Conservation (phyloP, 2,329 filamentous ascomycete genomes). For the Rhexocercosporidium sp. region DNA sequence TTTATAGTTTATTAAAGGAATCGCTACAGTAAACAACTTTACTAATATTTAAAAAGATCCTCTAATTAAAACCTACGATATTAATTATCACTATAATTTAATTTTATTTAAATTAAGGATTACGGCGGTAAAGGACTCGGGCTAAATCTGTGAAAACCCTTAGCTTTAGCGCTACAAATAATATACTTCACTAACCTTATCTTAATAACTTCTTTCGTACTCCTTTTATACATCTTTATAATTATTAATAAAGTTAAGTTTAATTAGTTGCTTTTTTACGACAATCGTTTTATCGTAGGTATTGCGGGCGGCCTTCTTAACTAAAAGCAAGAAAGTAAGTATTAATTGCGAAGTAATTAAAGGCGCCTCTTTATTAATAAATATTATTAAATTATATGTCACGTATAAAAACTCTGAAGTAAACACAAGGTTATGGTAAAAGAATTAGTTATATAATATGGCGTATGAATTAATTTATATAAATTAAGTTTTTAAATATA, state of each 20-base stretch:
- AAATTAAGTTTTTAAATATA: not conserved
- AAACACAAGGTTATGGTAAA: not conserved
- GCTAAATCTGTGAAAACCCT: slow-evolving; percentile 19
- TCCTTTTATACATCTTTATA: slow-evolving; percentile 22
- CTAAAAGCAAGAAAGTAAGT: slow-evolving; percentile 17
- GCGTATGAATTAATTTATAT: not conserved
- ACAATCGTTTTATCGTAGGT: slow-evolving; percentile 22
- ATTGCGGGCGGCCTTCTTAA: slow-evolving; percentile 21
- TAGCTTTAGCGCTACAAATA: slow-evolving; percentile 20
- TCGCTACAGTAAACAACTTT: slow-evolving; percentile 15
- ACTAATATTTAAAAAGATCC: slow-evolving; percentile 17
- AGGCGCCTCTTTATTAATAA: too few relatives aligned
- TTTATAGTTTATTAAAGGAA: slow-evolving; percentile 20
- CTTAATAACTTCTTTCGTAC: slow-evolving; percentile 23
- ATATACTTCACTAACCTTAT: slow-evolving; percentile 21
- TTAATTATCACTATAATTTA: slow-evolving; percentile 20
- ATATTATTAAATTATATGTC: not conserved
- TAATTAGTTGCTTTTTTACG: slow-evolving; percentile 18
- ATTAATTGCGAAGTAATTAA: slow-evolving; percentile 21
- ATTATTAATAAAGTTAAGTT: slow-evolving; percentile 24
- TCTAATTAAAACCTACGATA: slow-evolving; percentile 8
- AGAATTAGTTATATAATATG: not conserved
- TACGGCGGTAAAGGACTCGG: slow-evolving; percentile 17
- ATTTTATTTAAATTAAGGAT: slow-evolving; percentile 25
- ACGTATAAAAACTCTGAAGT: not conserved